phyloP scores from a whole-genome alignment of 2,329 filamentous ascomycete species.

The Xylariales sp. region DNA sequence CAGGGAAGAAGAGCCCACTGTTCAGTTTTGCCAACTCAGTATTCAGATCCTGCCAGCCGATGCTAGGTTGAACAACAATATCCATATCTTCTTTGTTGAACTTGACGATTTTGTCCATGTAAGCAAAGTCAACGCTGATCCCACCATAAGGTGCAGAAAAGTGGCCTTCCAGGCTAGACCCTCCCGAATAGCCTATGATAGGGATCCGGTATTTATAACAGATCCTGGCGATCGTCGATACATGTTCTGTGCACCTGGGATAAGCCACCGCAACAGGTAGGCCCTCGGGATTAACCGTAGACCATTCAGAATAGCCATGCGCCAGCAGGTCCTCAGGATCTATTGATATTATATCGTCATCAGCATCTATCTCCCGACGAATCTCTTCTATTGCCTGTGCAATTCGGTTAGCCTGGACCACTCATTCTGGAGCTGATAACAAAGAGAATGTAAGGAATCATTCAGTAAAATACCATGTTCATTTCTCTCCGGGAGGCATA shows the following conservation, averaged over 20 bases:
- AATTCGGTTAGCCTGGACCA: slow-evolving; percentile 5
- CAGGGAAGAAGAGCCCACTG: slow-evolving; percentile 81
- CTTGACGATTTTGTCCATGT: slow-evolving; percentile 78
- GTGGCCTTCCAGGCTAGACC: slow-evolving; percentile 83
- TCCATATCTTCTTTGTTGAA: slow-evolving; percentile 89
- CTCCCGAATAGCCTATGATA: slow-evolving; percentile 83
- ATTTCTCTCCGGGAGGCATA: slow-evolving; percentile 48
- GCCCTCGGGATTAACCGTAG: slow-evolving; percentile 53
- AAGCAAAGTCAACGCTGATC: slow-evolving; percentile 82
- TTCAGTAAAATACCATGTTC: slow-evolving; percentile 36
- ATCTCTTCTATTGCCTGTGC: slow-evolving; percentile 52
- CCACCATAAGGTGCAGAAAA: slow-evolving; percentile 85
- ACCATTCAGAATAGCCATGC: slow-evolving; percentile 68
- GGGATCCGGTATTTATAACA: slow-evolving; percentile 78
- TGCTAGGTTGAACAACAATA: slow-evolving; percentile 83
- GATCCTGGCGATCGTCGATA: slow-evolving; percentile 57
- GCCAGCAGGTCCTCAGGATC: slow-evolving; percentile 57
- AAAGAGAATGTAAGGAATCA: not conserved
- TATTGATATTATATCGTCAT: slow-evolving; percentile 55
- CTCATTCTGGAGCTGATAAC: not conserved
- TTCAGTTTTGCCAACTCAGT: slow-evolving; percentile 62
- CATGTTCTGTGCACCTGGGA: slow-evolving; percentile 56
- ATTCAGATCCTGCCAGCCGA: slow-evolving; percentile 91
- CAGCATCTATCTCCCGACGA: slow-evolving; percentile 33
- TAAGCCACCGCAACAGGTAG: slow-evolving; percentile 63